phyloP scores from a whole-genome alignment of 2,329 filamentous ascomycete genomes.

The Aspergillus pseudonomiae region DNA sequence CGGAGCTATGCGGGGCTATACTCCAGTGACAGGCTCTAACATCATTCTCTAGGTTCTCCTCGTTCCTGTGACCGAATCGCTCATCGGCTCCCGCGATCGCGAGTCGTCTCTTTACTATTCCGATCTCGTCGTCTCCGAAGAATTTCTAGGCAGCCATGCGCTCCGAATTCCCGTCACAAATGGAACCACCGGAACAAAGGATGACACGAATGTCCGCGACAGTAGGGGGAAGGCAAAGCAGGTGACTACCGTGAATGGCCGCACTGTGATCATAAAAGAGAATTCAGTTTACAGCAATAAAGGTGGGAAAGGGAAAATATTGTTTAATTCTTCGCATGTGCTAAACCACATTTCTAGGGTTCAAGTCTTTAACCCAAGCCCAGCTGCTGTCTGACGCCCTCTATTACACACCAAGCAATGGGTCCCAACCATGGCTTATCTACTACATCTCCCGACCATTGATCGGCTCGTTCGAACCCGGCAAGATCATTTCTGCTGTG shows the following conservation, averaged over 20 bases:
- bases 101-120: slow-evolving; percentile 76
- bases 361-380: slow-evolving; percentile 87
- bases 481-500: slow-evolving; percentile 70
- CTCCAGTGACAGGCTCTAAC: slow-evolving; percentile 8
- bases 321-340: slow-evolving; percentile 10
- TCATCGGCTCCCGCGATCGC: slow-evolving; percentile 83
- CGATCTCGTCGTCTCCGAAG: slow-evolving; percentile 85
- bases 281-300: slow-evolving; percentile 94
- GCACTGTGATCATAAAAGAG: slow-evolving; percentile 93
- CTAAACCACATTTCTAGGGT: slow-evolving; percentile 60
- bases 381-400: slow-evolving; percentile 81
- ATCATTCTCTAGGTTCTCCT: slow-evolving; percentile 69
- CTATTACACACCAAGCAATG: slow-evolving; percentile 86
- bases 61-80: slow-evolving; percentile 88
- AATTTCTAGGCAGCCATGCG: slow-evolving; percentile 96
- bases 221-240: slow-evolving; percentile 91
- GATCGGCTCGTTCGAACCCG: slow-evolving; percentile 78
- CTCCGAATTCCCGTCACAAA: slow-evolving; percentile 71
- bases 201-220: slow-evolving; percentile 73
- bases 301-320: slow-evolving; percentile 59
- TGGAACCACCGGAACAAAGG: slow-evolving; percentile 53
- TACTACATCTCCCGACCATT: slow-evolving; percentile 94
- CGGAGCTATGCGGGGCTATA: slow-evolving; percentile 9
- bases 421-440: slow-evolving; percentile 90
- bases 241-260: slow-evolving; percentile 87